Evolutionary conservation across 305 asterid genomes (phyloP), one percentile per base, ranked within the genome.

Genomic region (Withania somnifera): DNA sequence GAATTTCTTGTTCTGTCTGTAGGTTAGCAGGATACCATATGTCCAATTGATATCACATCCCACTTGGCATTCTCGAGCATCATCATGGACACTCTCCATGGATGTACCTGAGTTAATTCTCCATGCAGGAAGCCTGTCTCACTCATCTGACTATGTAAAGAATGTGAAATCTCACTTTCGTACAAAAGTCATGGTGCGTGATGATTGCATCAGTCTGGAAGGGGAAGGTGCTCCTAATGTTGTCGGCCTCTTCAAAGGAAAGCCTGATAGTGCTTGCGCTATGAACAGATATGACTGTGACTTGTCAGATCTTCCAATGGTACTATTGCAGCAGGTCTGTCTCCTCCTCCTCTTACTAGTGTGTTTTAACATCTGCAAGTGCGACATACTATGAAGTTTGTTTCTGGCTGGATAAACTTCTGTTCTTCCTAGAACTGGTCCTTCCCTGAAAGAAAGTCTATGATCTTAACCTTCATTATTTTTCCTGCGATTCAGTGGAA

Each of bases 151-250:
- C 84, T 87, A 86, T 78, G 73, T 79, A 73, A 90, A 89, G 87
- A 89, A 67, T 83, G 84, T 82, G 58, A 91, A 90, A 76, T 93
- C 93, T 82, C 94, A 89, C 85, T 94, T 93, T 63, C 91, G 93
- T 90, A 96, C 99, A n/a, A 91, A 89, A 89, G 94, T 93, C 69
- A 83, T 84, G 84, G 98, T 96, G 82, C 92, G 84, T 81, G 98
- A 96, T 84, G 99, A 94, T 68, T 91, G 93, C 86, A 92, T 94
- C 79, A 94, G 85, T 30, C 91, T 96, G 82, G 97, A 92, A 86
- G 99, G 99, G 82, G 99, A 96, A 91, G 98, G 98, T 66, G 92
- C 97, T 84, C 99, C 97, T 51, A 91, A 88, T 82, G 88, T 96
- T 85, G 93, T 92, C 17, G 90, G 97, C 78, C 92, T 94, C 26